Evolutionary conservation across 164 flowering plant species (phyloP), one percentile per base, ranked within the genome.

Genomic region (Buxus sempervirens): DNA sequence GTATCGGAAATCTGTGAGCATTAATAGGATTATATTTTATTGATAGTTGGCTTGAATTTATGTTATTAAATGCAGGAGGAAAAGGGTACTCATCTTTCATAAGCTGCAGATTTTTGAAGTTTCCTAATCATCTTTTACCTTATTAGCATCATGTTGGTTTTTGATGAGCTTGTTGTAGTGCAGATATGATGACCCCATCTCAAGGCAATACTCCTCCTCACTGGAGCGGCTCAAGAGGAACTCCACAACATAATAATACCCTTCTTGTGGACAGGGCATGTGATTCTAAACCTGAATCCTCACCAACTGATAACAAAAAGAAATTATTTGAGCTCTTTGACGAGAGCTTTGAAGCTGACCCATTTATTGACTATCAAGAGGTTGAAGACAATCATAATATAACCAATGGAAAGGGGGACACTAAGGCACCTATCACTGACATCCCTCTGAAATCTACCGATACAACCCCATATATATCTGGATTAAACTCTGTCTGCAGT

Each of bases 151-250:
- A 27, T 21, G 49, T 57, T 57, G 12, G n/a, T n/a, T 38, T 28
- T 5, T 28, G 7, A 24, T 53, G n/a, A 48, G 38, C 36, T 41
- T 41, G 8, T 67, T 59, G 26, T 32, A 25, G 45, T 85, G 81
- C 90, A 93, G 98, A 93, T 71, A n/a, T n/a, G n/a, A 86, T 86
- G 66, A 86, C 93, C 8, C 91, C 96, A 41, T 88, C 98, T 62
- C 78, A 87, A 28, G 85, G 91, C 56, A 88, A 65, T 79, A 74
- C 86, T 58, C 89, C 90, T 4, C 78, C 73, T 32, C 82, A 81
- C 66, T 83, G 66, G 60, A 74, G 71, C 67, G 72, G 73, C 56
- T 63, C 62, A 23, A 26, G 51, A 26, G 82, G 68, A 63, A 67
- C 78, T 42, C 81, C 85, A 56, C 82, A 21, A 64, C 67, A 64